phyloP scores from a whole-genome alignment of 345 rosid genomes.

The Excoecaria agallocha region DNA sequence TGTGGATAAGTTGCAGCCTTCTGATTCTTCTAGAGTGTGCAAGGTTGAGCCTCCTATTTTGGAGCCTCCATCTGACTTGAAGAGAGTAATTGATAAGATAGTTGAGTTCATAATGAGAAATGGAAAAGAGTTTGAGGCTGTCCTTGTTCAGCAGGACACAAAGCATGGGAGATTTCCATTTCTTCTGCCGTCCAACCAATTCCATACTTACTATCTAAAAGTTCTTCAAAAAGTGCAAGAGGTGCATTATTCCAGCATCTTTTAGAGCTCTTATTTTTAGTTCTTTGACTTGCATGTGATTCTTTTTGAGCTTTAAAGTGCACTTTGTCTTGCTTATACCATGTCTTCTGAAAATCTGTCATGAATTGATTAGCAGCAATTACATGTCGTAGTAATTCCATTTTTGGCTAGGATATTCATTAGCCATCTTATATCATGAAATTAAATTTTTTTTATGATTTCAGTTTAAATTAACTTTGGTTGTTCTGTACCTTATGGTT shows the following conservation, averaged over 20 bases:
- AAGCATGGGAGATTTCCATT: constrained; percentile 84
- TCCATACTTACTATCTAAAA: constrained; percentile 64
- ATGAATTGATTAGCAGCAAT: neutral
- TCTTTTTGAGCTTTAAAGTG: neutral
- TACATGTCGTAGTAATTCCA: neutral
- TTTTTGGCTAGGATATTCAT: neutral
- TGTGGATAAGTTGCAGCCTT: constrained; percentile 37
- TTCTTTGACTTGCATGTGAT: neutral
- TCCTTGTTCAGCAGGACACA: constrained; percentile 79
- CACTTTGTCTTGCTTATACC: neutral
- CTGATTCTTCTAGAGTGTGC: constrained; percentile 26
- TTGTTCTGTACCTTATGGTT: neutral
- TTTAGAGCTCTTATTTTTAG: neutral
- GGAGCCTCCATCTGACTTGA: constrained; percentile 87
- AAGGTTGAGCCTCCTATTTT: constrained; percentile 51
- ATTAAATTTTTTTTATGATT: neutral
- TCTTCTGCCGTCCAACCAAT: constrained; percentile 63
- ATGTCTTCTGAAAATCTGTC: neutral
- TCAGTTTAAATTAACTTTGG: neutral
- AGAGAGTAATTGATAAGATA: constrained; percentile 81
- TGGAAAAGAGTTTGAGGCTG: constrained; percentile 80
- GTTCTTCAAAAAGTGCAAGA: constrained; percentile 69
- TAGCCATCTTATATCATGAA: neutral
- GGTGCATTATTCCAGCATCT: constrained; percentile 37
- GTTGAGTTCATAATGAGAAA: constrained; percentile 84